Conservation (phyloP, 208 protist species). For the Crithidia sp. region DNA sequence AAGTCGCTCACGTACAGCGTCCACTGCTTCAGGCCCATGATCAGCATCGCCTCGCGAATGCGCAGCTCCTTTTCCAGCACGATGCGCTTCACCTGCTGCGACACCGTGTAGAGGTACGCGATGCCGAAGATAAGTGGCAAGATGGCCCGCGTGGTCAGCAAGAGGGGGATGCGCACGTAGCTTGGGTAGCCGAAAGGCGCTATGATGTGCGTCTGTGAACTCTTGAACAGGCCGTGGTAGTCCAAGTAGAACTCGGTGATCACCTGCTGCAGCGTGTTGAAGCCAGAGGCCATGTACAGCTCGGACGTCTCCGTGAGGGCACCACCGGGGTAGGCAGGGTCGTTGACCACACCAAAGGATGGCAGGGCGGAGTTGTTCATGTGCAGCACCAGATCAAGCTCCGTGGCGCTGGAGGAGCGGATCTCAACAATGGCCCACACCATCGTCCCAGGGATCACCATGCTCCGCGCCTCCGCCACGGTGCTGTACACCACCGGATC, state of each 20-base stretch:
- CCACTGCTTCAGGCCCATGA: conserved; percentile 73
- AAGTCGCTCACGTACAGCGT: conserved; percentile 56
- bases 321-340: conserved; percentile 27
- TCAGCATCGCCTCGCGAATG: conserved; percentile 77
- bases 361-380: conserved; percentile 39
- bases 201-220: conserved; percentile 31
- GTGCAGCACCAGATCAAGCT: conserved; percentile 30
- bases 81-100: conserved; percentile 51
- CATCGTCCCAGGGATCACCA: background rate
- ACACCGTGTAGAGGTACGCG: conserved; percentile 67
- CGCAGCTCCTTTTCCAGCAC: conserved; percentile 79
- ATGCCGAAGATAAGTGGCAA: conserved; percentile 58
- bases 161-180: conserved; percentile 33
- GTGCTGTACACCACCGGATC: background rate
- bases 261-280: conserved; percentile 58
- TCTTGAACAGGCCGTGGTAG: conserved; percentile 4
- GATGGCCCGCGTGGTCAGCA: conserved; percentile 25
- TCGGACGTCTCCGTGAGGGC: background rate
- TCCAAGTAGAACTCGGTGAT: conserved; percentile 50
- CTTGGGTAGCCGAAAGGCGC: conserved; percentile 23
- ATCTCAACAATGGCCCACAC: conserved; percentile 37
- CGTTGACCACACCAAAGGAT: background rate
- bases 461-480: background rate
- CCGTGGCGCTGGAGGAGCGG: background rate
- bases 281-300: conserved; percentile 74